Evolutionary conservation across 768 basidiomycete species (phyloP).

Genomic region (Amanita phalloides): DNA sequence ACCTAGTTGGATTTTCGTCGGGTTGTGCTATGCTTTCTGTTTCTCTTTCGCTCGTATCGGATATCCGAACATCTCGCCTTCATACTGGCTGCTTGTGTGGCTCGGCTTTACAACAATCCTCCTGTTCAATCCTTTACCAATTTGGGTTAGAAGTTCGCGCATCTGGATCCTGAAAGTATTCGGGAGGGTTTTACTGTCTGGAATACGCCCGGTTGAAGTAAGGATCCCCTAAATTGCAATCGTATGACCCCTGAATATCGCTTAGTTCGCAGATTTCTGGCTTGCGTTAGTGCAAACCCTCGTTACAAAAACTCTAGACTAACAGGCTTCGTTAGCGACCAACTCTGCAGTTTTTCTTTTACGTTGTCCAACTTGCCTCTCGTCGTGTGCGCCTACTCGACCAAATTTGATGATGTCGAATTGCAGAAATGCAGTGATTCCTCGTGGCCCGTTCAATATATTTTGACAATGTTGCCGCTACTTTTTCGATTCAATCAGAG

Average conservation of each 20-base stretch:
- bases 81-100: constrained; percentile 78
- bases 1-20: constrained; percentile 68
- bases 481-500: constrained; percentile 77
- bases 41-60: constrained; percentile 68
- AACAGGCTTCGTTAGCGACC: constrained; percentile 41
- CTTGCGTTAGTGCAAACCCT: constrained; percentile 44
- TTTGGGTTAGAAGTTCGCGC: constrained; percentile 51
- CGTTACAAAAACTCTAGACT: background rate
- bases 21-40: constrained; percentile 75
- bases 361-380: constrained; percentile 64
- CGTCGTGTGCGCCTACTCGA: constrained; percentile 62
- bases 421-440: constrained; percentile 37
- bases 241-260: constrained; percentile 5
- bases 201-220: constrained; percentile 68
- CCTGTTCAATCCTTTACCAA: constrained; percentile 68
- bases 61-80: constrained; percentile 41
- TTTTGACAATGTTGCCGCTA: constrained; percentile 57
- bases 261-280: constrained; percentile 82
- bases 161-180: constrained; percentile 73
- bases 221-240: constrained; percentile 8
- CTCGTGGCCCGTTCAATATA: constrained; percentile 54
- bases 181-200: constrained; percentile 55
- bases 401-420: constrained; percentile 33
- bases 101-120: constrained; percentile 47
- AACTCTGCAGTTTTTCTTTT: constrained; percentile 73